A percentile compares a stretch with the other conserved stretches of the same genome.
Evolutionary conservation across 805 yeast genomes (phyloP).

Genomic region (Starmerella potacharoeniae): DNA sequence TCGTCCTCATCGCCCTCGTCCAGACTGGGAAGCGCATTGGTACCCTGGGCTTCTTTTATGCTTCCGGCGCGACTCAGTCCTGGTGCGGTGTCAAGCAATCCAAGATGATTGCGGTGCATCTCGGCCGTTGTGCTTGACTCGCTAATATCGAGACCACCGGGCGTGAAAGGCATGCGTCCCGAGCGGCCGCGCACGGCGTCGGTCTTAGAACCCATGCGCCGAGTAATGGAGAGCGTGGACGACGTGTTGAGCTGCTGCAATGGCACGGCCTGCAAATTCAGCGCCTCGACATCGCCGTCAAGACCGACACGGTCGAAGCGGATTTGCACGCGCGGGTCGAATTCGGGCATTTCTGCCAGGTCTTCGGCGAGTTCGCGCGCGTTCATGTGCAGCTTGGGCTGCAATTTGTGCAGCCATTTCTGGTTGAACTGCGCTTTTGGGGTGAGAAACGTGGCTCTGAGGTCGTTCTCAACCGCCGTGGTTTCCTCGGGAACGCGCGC

Average conservation of each 20-base stretch:
- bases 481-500: not conserved
- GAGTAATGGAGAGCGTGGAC: slow-evolving; percentile 59
- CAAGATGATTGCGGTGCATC: slow-evolving; percentile 59
- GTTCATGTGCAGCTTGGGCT: slow-evolving; percentile 32
- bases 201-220: slow-evolving; percentile 53
- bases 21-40: slow-evolving; percentile 18
- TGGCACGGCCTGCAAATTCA: slow-evolving; percentile 47
- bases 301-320: slow-evolving; percentile 67
- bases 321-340: slow-evolving; percentile 51
- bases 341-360: slow-evolving; percentile 47
- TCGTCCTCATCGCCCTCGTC: slow-evolving; percentile 4
- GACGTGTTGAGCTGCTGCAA: slow-evolving; percentile 43
- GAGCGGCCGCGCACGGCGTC: slow-evolving; percentile 60
- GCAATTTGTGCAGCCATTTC: slow-evolving; percentile 52
- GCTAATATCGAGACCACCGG: slow-evolving; percentile 63
- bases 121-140: slow-evolving; percentile 22
- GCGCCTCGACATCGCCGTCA: slow-evolving; percentile 52
- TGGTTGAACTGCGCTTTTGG: slow-evolving; percentile 57
- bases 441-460: slow-evolving; percentile 39
- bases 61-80: slow-evolving; percentile 67
- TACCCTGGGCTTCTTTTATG: slow-evolving; percentile 14
- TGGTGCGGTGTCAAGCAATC: slow-evolving; percentile 72
- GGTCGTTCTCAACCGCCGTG: slow-evolving; percentile 13
- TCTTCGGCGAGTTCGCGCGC: slow-evolving; percentile 34
- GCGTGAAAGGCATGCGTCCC: slow-evolving; percentile 74